phyloP scores from a whole-genome alignment of 192 early-diverging fungal species.

The Ambispora gerdemannii region DNA sequence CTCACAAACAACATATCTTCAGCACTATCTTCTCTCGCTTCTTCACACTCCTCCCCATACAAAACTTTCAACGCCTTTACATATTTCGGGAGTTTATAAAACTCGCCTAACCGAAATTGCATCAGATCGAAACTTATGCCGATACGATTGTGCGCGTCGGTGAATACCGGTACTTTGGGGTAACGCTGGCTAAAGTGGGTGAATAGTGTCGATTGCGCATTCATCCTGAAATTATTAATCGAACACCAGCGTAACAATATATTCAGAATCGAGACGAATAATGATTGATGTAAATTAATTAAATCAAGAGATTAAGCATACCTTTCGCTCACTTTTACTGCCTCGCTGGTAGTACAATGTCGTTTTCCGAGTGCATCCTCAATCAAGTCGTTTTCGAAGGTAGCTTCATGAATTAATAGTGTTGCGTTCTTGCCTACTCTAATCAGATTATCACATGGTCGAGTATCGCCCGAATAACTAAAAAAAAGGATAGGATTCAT shows the following conservation, averaged over 20 bases:
- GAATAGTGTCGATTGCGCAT: constrained; percentile 75
- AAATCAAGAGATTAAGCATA: constrained; percentile 26
- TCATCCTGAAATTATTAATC: constrained; percentile 60
- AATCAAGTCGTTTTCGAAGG: constrained; percentile 69
- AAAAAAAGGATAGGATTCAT: no score
- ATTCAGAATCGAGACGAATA: no score
- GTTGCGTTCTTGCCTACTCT: constrained; percentile 65
- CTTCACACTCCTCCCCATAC: constrained; percentile 47
- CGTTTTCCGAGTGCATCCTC: constrained; percentile 74
- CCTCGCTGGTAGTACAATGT: constrained; percentile 86
- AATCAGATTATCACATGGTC: constrained; percentile 76
- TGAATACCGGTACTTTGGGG: constrained; percentile 71
- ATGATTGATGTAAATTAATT: no score
- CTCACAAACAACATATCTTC: constrained; percentile 20
- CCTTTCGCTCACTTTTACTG: constrained; percentile 74
- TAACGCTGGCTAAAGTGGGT: constrained; percentile 98
- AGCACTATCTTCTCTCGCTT: constrained; percentile 41
- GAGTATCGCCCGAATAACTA: constrained; percentile 90
- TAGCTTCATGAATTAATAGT: constrained; percentile 90
- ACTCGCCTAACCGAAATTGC: constrained; percentile 52
- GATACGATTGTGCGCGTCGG: constrained; percentile 37
- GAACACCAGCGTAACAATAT: no score
- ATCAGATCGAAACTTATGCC: constrained; percentile 82
- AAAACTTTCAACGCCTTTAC: constrained; percentile 52
- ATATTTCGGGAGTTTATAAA: constrained; percentile 49